Percentiles rank a stretch among this genome's conserved stretches.
Conservation (phyloP, 2,329 filamentous ascomycete species). For the Cladosporium velox region DNA sequence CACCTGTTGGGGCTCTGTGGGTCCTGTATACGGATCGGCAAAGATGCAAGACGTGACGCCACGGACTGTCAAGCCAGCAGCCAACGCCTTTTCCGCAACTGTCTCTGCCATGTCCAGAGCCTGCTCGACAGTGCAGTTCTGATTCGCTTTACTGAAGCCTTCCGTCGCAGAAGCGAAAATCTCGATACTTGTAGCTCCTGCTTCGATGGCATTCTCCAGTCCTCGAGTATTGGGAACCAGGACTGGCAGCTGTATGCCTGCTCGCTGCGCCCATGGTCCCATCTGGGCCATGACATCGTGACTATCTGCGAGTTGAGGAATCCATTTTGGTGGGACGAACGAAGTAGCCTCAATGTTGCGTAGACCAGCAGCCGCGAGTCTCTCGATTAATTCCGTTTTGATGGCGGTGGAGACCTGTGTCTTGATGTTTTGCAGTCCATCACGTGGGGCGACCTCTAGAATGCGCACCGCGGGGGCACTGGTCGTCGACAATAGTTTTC, state of each 20-base stretch:
- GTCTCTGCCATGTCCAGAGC: constrained; percentile 39
- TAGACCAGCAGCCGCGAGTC: constrained; percentile 51
- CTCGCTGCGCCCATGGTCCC: too few relatives aligned
- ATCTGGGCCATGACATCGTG: constrained; percentile 25
- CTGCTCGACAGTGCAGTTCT: constrained; percentile 44
- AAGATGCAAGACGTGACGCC: constrained; percentile 48
- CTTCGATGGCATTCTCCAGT: constrained; percentile 58
- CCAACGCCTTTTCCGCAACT: constrained; percentile 37
- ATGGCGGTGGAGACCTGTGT: constrained; percentile 50
- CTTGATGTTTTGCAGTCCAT: constrained; percentile 57
- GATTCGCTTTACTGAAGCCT: constrained; percentile 47
- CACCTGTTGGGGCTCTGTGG: constrained; percentile 28
- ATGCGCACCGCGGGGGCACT: constrained; percentile 46
- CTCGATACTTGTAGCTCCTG: constrained; percentile 42
- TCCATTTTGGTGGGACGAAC: constrained; percentile 57
- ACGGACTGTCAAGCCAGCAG: constrained; percentile 38
- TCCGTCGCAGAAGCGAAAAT: constrained; percentile 47
- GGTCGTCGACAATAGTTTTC: not conserved
- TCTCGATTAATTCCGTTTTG: constrained; percentile 53
- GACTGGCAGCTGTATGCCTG: constrained; percentile 37
- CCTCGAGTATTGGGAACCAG: constrained; percentile 46
- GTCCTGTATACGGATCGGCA: constrained; percentile 41
- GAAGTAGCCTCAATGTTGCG: constrained; percentile 56
- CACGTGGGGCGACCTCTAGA: constrained; percentile 56
- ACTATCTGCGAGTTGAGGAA: constrained; percentile 47